These are phyloP conservation scores for Termitomyces sp. DNA, from an alignment of 768 basidiomycete species.

Conservation along the genomic window DNA sequence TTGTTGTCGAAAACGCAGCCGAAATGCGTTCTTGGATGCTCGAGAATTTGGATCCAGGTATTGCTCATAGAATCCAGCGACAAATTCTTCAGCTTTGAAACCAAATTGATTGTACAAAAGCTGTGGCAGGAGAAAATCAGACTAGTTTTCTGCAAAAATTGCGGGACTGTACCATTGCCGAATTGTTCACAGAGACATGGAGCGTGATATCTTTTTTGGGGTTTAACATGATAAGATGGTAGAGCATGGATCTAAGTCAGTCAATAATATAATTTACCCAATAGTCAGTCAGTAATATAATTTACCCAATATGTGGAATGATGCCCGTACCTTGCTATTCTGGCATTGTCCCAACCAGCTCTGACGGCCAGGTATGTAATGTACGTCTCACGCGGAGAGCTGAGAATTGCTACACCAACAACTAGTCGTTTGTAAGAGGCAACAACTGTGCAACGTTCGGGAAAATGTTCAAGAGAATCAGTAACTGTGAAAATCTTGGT, in stretches of 20 bases:
- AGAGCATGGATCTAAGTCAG: conserved; percentile 61
- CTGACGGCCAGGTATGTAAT: conserved; percentile 79
- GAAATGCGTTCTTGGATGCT: conserved; percentile 77
- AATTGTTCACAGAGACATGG: conserved; percentile 77
- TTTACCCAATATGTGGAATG: conserved; percentile 7
- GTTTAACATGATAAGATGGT: conserved; percentile 66
- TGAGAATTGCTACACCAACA: conserved; percentile 68
- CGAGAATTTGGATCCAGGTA: conserved; percentile 68
- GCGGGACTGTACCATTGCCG: conserved; percentile 57
- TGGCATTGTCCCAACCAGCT: conserved; percentile 75
- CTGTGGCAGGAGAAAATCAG: conserved; percentile 27
- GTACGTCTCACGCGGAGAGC: conserved; percentile 76
- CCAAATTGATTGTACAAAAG: conserved; percentile 82
- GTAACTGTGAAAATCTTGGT: conserved; percentile 40
- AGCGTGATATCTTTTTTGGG: conserved; percentile 75
- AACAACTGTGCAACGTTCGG: conserved; percentile 72
- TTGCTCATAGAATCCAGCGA: conserved; percentile 76
- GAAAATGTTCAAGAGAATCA: conserved; percentile 62
- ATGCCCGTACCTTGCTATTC: conserved; percentile 60
- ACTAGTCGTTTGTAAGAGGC: conserved; percentile 68
- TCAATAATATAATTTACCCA: conserved; percentile 6
- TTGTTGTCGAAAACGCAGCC: conserved; percentile 62
- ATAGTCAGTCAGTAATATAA: conserved; percentile 5
- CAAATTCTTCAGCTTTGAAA: conserved; percentile 83
- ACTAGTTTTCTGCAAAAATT: background rate